These are phyloP conservation scores for Auxenochlorella pyrenoidosa DNA, from an alignment of 139 green algal genomes.

Conservation along the genomic window DNA sequence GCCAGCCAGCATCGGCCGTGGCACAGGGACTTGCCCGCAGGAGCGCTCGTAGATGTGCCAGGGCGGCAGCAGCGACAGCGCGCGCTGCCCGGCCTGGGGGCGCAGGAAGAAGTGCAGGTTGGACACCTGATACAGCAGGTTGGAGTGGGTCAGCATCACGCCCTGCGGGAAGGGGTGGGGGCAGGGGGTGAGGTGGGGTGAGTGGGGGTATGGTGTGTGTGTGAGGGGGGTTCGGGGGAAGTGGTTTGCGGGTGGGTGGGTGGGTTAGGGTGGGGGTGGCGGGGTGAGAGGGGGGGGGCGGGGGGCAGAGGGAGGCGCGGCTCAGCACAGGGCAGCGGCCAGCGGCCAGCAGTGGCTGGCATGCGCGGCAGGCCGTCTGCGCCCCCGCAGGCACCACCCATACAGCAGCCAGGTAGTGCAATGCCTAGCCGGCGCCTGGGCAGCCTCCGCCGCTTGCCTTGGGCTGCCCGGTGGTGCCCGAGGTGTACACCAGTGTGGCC, in stretches of 20 bases:
- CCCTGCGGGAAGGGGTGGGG: constrained; percentile 50
- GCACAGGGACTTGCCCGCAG: neutral
- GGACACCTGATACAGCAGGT: constrained; percentile 89
- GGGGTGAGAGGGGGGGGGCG: neutral
- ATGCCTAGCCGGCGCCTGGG: too few species aligned
- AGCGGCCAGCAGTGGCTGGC: too few species aligned
- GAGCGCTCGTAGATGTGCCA: constrained; percentile 86
- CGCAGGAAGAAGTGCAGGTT: constrained; percentile 64
- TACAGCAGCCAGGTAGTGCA: too few species aligned
- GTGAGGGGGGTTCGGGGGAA: too few species aligned
- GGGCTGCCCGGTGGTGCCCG: constrained; percentile 74
- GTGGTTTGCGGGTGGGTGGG: too few species aligned
- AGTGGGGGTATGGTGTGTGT: too few species aligned
- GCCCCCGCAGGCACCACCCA: too few species aligned
- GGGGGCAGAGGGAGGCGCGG: too few species aligned
- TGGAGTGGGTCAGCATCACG: constrained; percentile 84
- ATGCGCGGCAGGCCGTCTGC: too few species aligned
- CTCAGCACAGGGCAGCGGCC: too few species aligned
- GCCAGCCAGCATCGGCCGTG: neutral
- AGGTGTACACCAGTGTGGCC: constrained; percentile 86
- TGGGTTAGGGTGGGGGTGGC: neutral
- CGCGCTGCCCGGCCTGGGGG: constrained; percentile 56
- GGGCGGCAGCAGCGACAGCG: constrained; percentile 88
- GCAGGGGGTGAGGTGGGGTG: constrained; percentile 42
- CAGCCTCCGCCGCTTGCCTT: constrained; percentile 46